A percentile compares a stretch with the other conserved stretches of the same genome.
Evolutionary conservation across 2,329 filamentous ascomycete genomes (phyloP).

Genomic region (Alternaria gaisen): DNA sequence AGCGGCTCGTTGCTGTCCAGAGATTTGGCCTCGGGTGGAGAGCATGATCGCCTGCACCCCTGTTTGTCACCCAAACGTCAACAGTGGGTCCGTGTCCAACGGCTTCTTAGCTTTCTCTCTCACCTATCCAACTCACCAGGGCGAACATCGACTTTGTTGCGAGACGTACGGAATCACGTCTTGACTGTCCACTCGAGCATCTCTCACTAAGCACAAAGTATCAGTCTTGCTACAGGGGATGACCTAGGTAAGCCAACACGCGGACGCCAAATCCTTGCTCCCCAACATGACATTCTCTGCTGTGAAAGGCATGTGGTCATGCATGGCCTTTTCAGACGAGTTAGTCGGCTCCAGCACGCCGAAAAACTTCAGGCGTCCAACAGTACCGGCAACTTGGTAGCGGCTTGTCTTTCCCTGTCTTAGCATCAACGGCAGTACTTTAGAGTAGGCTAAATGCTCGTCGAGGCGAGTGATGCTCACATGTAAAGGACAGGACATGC

Average conservation of each 20-base stretch:
- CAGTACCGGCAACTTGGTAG: background rate
- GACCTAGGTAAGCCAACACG: background rate
- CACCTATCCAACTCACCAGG: background rate
- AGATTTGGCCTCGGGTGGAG: conserved; percentile 1
- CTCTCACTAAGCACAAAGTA: background rate
- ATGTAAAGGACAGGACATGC: background rate
- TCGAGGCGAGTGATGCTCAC: background rate
- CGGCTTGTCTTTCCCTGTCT: conserved; percentile 1
- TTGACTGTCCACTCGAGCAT: background rate
- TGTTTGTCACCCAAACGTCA: conserved; percentile 4
- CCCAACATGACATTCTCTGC: background rate
- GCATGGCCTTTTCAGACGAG: background rate
- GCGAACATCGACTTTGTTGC: background rate
- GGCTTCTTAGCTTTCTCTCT: background rate
- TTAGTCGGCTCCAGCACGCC: background rate
- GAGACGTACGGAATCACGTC: background rate
- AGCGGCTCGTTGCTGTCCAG: background rate
- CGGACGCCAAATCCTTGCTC: background rate
- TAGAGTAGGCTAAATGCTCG: background rate
- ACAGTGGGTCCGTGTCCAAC: conserved; percentile 10
- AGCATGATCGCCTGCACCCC: conserved; percentile 12
- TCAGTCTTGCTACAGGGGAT: background rate
- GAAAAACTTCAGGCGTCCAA: background rate
- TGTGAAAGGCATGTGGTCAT: background rate
- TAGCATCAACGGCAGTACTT: conserved; percentile 3